These are phyloP conservation scores for Colletotrichum sp. DNA, from an alignment of 2,329 filamentous ascomycete genomes.

Conservation along the genomic window DNA sequence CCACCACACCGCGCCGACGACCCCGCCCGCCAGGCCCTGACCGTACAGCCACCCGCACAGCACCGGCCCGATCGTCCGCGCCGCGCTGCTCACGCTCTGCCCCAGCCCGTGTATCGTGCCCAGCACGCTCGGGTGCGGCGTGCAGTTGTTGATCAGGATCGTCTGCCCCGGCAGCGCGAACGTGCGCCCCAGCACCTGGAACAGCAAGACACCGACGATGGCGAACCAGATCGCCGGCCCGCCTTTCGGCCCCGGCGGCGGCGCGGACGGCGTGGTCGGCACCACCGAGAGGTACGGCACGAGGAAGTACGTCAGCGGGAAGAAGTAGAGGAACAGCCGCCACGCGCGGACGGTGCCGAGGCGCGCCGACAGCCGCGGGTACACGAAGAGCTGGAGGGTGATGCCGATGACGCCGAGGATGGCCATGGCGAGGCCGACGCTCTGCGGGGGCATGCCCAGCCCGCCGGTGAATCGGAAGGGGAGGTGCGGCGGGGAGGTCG, in stretches of 20 bases:
- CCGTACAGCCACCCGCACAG: constrained; percentile 67
- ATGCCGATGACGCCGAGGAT: constrained; percentile 81
- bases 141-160: constrained; percentile 54
- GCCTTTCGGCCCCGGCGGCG: constrained; percentile 55
- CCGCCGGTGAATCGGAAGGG: constrained; percentile 75
- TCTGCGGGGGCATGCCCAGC: constrained; percentile 72
- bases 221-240: constrained; percentile 68
- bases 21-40: constrained; percentile 57
- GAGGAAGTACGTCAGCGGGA: constrained; percentile 72
- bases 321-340: constrained; percentile 71
- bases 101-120: constrained; percentile 56
- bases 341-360: constrained; percentile 74
- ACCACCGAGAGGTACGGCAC: constrained; percentile 76
- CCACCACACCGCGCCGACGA: constrained; percentile 67
- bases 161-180: constrained; percentile 58
- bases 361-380: constrained; percentile 69
- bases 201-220: constrained; percentile 64
- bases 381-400: constrained; percentile 72
- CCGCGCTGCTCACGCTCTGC: constrained; percentile 64
- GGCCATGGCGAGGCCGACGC: constrained; percentile 80
- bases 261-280: constrained; percentile 54
- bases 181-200: constrained; percentile 72
- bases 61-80: constrained; percentile 65
- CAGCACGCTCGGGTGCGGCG: constrained; percentile 52
- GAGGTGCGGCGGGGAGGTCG: constrained; percentile 35